Percentiles rank a stretch among this genome's conserved stretches.
Evolutionary conservation across 345 rosid species (phyloP).

Genomic region (Kernera saxatilis): DNA sequence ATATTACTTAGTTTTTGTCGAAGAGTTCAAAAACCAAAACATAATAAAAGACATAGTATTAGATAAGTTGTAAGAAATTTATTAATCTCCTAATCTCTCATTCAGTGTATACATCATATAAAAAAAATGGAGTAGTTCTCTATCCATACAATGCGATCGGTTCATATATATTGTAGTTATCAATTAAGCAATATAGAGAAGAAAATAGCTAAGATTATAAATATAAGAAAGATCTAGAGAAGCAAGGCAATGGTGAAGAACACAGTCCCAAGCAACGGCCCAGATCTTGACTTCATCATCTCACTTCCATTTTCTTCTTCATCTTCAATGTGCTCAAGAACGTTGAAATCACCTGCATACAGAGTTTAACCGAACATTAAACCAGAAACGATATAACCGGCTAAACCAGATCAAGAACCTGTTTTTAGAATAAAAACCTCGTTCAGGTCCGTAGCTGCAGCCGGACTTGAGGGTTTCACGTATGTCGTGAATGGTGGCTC

Average conservation of each 20-base stretch:
- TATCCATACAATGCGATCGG: neutral
- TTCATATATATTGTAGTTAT: neutral
- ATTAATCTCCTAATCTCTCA: too few species aligned
- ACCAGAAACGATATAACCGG: neutral
- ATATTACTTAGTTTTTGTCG: too few species aligned
- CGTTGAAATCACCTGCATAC: constrained; percentile 64
- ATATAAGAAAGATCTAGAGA: constrained; percentile 1
- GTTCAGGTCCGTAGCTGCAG: constrained; percentile 68
- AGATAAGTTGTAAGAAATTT: too few species aligned
- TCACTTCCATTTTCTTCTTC: constrained; percentile 32
- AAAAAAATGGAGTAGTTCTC: too few species aligned
- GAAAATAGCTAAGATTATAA: neutral
- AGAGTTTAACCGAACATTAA: neutral
- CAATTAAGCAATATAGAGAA: neutral
- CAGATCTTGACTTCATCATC: constrained; percentile 24
- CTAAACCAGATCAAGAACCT: neutral
- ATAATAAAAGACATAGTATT: too few species aligned
- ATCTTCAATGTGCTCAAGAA: constrained; percentile 51
- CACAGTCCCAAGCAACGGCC: constrained; percentile 32
- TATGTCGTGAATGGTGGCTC: constrained; percentile 54
- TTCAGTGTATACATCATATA: too few species aligned
- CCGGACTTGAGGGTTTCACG: constrained; percentile 59
- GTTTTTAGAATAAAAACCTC: constrained; percentile 25
- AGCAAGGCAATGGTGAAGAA: constrained; percentile 35
- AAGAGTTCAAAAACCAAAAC: too few species aligned